phyloP scores from a whole-genome alignment of 306 rosid genomes.

The cucumber (Cucumis sativus) region Cucumber_9930_V3 NC_026657.2:11052501-11053000 shows the following conservation, averaged over 20 bases:
- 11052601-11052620: neutral
- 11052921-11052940: conserved; percentile 1
- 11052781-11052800: neutral
- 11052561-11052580: neutral
- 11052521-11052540: neutral
- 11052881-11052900: neutral
- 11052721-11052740: neutral
- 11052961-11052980: no score
- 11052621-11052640: neutral
- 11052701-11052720: neutral
- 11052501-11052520: neutral
- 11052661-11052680: neutral
- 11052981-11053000: no score
- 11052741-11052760: neutral
- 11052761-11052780: neutral
- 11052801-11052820: neutral
- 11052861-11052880: neutral
- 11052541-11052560: neutral
- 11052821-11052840: neutral
- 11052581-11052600: neutral
- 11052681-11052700: neutral
- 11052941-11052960: neutral
- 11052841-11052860: neutral
- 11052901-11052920: conserved; percentile 5
- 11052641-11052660: neutral